Percentiles rank a stretch among this genome's conserved stretches.
Evolutionary conservation across 2,329 filamentous ascomycete genomes (phyloP).

Genomic region (Alternaria panax): DNA sequence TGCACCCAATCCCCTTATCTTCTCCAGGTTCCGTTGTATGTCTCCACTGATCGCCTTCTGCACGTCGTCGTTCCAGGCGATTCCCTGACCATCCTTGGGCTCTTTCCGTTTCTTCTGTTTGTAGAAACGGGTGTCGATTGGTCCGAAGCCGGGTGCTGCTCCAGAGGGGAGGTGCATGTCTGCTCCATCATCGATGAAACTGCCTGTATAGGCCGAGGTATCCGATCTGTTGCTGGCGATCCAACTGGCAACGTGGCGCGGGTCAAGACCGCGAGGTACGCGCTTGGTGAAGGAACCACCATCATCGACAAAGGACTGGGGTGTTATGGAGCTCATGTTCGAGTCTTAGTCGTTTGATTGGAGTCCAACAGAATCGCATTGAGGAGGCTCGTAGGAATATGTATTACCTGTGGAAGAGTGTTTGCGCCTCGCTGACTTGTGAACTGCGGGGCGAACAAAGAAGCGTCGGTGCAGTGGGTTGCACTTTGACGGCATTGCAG

Average conservation of each 20-base stretch:
- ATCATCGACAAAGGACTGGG: slow-evolving; percentile 37
- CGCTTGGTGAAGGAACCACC: slow-evolving; percentile 24
- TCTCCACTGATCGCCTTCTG: slow-evolving; percentile 34
- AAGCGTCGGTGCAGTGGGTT: background rate
- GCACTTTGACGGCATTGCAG: slow-evolving; percentile 3
- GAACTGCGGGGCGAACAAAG: slow-evolving; percentile 10
- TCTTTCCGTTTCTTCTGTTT: slow-evolving; percentile 8
- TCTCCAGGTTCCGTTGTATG: slow-evolving; percentile 25
- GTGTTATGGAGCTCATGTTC: slow-evolving; percentile 24
- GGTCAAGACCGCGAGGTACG: slow-evolving; percentile 14
- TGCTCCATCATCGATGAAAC: slow-evolving; percentile 41
- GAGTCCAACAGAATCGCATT: background rate
- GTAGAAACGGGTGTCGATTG: slow-evolving; percentile 25
- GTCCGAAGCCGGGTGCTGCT: slow-evolving; percentile 23
- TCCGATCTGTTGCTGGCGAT: slow-evolving; percentile 10
- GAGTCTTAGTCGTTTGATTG: background rate
- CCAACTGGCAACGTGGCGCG: slow-evolving; percentile 21
- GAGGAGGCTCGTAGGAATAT: background rate
- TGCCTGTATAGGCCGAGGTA: slow-evolving; percentile 30
- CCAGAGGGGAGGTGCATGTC: slow-evolving; percentile 21
- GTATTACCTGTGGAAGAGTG: background rate
- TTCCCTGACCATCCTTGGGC: background rate
- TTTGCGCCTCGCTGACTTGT: background rate
- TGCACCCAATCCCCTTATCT: slow-evolving; percentile 12
- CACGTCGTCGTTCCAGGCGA: slow-evolving; percentile 29